phyloP scores from a whole-genome alignment of 176 grass and related monocot species.

The Avena atlantica region DNA sequence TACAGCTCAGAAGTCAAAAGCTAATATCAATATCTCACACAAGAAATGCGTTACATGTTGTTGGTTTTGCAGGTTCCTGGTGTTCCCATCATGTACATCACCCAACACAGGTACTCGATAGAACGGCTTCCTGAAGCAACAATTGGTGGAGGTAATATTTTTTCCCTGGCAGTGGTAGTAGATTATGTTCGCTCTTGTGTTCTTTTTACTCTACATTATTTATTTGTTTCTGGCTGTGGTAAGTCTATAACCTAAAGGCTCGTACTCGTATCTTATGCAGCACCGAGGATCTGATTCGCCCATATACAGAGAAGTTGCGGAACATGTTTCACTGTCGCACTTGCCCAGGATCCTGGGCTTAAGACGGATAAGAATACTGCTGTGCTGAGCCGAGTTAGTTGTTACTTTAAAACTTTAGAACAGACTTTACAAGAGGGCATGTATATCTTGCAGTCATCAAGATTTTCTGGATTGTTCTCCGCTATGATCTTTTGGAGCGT shows the following conservation, averaged over 20 bases:
- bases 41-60: neutral
- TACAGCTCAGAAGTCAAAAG: conserved; percentile 8
- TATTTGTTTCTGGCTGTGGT: neutral
- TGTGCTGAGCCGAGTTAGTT: conserved; percentile 8
- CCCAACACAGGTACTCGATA: conserved; percentile 78
- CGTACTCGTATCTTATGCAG: neutral
- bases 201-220: neutral
- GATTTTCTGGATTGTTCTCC: neutral
- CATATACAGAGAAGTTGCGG: neutral
- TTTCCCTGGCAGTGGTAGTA: neutral
- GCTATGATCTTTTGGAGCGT: neutral
- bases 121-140: conserved; percentile 90
- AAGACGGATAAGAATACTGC: neutral
- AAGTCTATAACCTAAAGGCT: neutral
- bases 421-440: neutral
- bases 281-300: conserved; percentile 60
- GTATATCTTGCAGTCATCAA: neutral
- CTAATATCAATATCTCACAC: neutral
- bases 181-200: neutral
- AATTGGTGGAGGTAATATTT: conserved; percentile 71
- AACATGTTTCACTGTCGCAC: neutral
- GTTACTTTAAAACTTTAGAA: neutral
- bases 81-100: conserved; percentile 96
- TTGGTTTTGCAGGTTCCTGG: conserved; percentile 68
- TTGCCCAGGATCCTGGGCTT: neutral